Evolutionary conservation across 169 alveolate genomes (phyloP).

Genomic region (Eimeria sp.): DNA sequence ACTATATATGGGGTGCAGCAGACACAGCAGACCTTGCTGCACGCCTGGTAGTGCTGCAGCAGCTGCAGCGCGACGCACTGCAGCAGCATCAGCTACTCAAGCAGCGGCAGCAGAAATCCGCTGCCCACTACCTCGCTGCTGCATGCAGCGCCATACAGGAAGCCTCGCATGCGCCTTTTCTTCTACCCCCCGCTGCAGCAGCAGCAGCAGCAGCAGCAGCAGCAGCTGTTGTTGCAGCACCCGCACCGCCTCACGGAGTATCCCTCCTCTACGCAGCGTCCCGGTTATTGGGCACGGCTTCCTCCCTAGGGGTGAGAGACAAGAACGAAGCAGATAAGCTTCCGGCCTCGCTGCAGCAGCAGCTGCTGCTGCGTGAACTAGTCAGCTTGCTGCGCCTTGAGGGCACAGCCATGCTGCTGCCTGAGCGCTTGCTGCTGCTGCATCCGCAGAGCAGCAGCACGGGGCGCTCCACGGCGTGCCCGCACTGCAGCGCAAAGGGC

Average conservation of each 20-base stretch:
- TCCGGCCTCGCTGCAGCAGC: background rate
- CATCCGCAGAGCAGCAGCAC: background rate
- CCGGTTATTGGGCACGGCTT: background rate
- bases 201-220: constrained; percentile 28
- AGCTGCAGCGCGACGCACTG: constrained; percentile 22
- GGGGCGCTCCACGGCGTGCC: background rate
- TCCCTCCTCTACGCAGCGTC: constrained; percentile 43
- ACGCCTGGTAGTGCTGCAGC: constrained; percentile 14
- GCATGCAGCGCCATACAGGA: constrained; percentile 50
- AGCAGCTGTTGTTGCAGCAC: background rate
- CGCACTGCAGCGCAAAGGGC: constrained; percentile 10
- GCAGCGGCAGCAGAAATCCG: background rate
- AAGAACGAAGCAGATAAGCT: background rate
- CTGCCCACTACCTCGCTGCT: constrained; percentile 35
- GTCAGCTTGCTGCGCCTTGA: background rate
- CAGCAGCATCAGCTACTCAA: background rate
- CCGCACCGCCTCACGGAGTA: background rate
- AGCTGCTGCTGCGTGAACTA: constrained; percentile 16
- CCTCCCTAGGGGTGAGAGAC: background rate
- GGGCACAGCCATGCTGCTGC: constrained; percentile 30
- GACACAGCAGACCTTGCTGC: background rate
- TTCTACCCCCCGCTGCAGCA: constrained; percentile 55
- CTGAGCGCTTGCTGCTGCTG: constrained; percentile 32
- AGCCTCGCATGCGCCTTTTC: background rate
- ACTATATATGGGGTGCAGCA: constrained; percentile 55